These are phyloP conservation scores for Astrephomene gubernaculifera DNA, from an alignment of 139 green algal genomes.

Conservation along the genomic window DNA sequence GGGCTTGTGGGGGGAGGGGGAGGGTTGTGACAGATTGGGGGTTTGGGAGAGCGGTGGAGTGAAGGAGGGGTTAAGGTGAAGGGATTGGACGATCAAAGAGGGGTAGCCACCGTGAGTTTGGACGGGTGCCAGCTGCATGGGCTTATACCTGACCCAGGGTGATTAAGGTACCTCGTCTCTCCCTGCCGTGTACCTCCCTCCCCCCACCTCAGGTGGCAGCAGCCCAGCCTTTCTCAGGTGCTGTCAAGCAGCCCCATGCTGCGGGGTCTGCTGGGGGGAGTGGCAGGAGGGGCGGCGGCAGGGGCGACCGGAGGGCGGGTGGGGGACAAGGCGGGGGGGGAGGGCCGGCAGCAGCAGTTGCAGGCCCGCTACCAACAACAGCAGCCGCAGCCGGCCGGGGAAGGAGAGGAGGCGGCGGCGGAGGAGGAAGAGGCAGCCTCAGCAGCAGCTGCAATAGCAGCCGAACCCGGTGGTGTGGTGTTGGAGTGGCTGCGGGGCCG, in stretches of 20 bases:
- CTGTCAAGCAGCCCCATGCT: conserved; percentile 26
- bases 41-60: background rate
- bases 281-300: too few relatives aligned
- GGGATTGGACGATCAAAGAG: too few relatives aligned
- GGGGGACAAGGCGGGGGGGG: too few relatives aligned
- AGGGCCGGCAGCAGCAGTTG: too few relatives aligned
- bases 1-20: background rate
- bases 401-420: too few relatives aligned
- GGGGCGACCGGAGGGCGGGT: too few relatives aligned
- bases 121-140: background rate
- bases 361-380: too few relatives aligned
- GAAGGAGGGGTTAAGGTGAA: background rate
- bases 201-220: conserved; percentile 8
- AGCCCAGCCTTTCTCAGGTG: conserved; percentile 29
- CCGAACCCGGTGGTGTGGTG: too few relatives aligned
- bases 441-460: too few relatives aligned
- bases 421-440: too few relatives aligned
- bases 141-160: background rate
- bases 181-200: background rate
- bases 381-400: too few relatives aligned
- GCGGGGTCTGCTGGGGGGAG: background rate
- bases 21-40: background rate
- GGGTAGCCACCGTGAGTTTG: background rate
- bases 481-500: conserved; percentile 32
- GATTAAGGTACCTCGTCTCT: too few relatives aligned